Evolutionary conservation across 345 rosid species (phyloP), one percentile per base, ranked within the genome.

Genomic region (Camelina neglecta): DNA sequence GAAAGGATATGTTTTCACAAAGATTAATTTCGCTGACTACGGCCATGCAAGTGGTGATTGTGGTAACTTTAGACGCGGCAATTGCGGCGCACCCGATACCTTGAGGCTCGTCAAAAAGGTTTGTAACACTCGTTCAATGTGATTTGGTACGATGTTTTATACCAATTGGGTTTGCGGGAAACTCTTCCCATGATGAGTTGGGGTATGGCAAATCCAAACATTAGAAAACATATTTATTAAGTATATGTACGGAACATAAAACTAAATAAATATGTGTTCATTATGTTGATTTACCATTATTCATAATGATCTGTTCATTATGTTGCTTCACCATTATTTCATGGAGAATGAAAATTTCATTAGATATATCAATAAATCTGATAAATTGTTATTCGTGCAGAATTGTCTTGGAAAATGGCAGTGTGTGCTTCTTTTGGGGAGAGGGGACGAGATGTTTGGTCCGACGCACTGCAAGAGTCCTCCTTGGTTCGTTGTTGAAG

Each of bases 391-490:
- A 21, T 60, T 35, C 24, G 4, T 63, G 69, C 69, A 73, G 69
- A 73, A 53, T 11, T 73, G 76, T 41, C 69, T 73, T 51, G 70
- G 76, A 16, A 73, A 63, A 62, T 5, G 8, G 3, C 44, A 7
- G 33, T 73, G 76, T 29, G 7, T 11, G 0, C 42, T 73, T 62
- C 51, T 11, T 1, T 9, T 50, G 26, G 55, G 54, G 12, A 20
- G 11, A 10, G 26, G 31, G 7, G 72, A 68, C 38, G 62, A 68
- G 38, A 68, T 55, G 60, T 68, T 68, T 53, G 72, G 72, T 8
- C 61, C 72, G 10, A 68, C 61, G 6, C 72, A 68, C 29, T 68
- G 72, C 62, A 68, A 68, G 26, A 60, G 72, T 54, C 61, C 60
- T 51, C 50, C 50, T 51, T 51, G 2, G 41, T 68, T 73, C 42